phyloP scores from a whole-genome alignment of 768 basidiomycete species.

The Guyanaporus albipodus region DNA sequence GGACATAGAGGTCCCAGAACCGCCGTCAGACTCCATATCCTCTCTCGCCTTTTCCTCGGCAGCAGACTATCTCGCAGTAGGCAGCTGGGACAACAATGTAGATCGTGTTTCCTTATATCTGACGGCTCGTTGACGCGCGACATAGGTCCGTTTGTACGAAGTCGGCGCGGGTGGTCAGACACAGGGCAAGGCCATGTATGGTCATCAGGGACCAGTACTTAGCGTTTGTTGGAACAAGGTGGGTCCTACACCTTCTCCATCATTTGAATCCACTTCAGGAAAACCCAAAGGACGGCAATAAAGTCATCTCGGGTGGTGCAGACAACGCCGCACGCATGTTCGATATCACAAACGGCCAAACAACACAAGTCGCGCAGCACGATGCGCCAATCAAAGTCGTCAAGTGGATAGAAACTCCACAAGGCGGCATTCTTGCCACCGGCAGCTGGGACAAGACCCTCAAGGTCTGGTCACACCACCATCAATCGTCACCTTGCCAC shows the following conservation, averaged over 20 bases:
- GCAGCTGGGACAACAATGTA: slow-evolving; percentile 93
- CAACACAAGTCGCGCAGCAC: slow-evolving; percentile 83
- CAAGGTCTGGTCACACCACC: slow-evolving; percentile 52
- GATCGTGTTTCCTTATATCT: not conserved
- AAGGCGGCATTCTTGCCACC: slow-evolving; percentile 76
- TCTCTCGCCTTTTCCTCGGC: slow-evolving; percentile 78
- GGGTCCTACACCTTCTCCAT: not conserved
- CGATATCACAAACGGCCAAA: slow-evolving; percentile 79
- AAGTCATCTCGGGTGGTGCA: slow-evolving; percentile 87
- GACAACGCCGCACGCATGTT: slow-evolving; percentile 96
- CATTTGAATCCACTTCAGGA: slow-evolving; percentile 7
- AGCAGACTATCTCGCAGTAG: slow-evolving; percentile 88
- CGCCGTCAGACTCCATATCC: slow-evolving; percentile 85
- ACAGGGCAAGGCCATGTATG: slow-evolving; percentile 86
- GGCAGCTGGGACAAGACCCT: slow-evolving; percentile 98
- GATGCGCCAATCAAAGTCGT: slow-evolving; percentile 85
- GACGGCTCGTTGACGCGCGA: slow-evolving; percentile 7
- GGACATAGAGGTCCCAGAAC: slow-evolving; percentile 77
- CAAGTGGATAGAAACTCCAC: slow-evolving; percentile 74
- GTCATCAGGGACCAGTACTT: slow-evolving; percentile 86
- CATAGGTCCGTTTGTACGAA: slow-evolving; percentile 88
- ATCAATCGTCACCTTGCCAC: not conserved
- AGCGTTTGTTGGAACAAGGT: slow-evolving; percentile 91
- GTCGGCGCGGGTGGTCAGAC: slow-evolving; percentile 75
- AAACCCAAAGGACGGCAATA: slow-evolving; percentile 70